Evolutionary conservation across 441 rosid genomes (phyloP), one percentile per base, ranked within the genome.

Genomic region (Dalechampia spathulata): DNA sequence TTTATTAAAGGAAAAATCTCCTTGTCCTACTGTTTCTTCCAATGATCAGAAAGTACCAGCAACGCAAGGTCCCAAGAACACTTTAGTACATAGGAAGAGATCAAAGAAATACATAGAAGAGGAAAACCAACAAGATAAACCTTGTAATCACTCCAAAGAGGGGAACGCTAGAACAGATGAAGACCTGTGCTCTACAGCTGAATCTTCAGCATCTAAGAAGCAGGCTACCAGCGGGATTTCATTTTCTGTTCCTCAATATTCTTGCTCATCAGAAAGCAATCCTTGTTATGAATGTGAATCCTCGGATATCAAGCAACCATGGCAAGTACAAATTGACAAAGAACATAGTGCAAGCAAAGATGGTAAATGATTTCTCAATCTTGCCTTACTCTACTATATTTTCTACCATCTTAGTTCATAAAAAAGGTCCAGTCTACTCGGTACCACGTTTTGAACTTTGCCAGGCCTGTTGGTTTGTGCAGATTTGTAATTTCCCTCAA

Each of bases 11-110:
- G 81, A 74, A 50, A 68, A 55, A 19, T 68, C 70, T 43, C 60
- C 75, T 45, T 66, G 82, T 44, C 76, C 74, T 16, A 77, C 80
- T 19, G 21, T 16, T 50, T 85, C 96, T 14, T 75, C 80, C 21
- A 84, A 86, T 40, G 98, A 88, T 75, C 98, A 87, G 76, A 81
- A 58, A 75, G 96, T 86, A 25, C 95, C 95, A 10, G 57, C 81
- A 0, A 58, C 61, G 45, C 78, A 70, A 27, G 67, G 66, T 65
- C 57, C 52, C 59, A 65, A 68, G 48, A 63, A 25, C 15, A 67
- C 19, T 67, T 71, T 57, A 63, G 55, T 69, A 67, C 47, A 61
- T 57, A 62, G 71, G 74, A 87, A 82, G 82, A 74, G 76, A 71
- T 16, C 73, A 37, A n/a, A n/a, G 34, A 80, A 70, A 66, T 51